Evolutionary conservation across 179 eudicot species (phyloP).

Genomic region (Beta lomatogona): DNA sequence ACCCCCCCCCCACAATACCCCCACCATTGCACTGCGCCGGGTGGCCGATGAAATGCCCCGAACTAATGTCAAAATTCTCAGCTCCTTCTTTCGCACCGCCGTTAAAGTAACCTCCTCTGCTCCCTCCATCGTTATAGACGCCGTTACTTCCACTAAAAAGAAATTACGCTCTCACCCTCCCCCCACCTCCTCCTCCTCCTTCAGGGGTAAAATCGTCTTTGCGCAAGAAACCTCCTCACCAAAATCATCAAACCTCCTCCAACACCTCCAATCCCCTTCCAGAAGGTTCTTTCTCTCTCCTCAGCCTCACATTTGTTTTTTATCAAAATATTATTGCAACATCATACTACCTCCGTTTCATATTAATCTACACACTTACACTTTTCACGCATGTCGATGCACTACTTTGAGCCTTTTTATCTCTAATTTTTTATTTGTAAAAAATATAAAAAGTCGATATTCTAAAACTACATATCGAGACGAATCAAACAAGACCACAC

Average conservation of each 20-base stretch:
- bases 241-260: neutral
- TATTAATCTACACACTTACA: no score
- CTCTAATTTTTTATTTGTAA: no score
- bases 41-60: constrained; percentile 34
- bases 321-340: neutral
- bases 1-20: no score
- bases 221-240: neutral
- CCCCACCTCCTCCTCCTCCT: neutral
- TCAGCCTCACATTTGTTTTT: neutral
- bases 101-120: constrained; percentile 15
- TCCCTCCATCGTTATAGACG: constrained; percentile 9
- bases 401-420: no score
- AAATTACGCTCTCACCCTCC: neutral
- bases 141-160: constrained; percentile 19
- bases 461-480: no score
- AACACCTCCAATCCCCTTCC: neutral
- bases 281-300: neutral
- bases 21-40: no score
- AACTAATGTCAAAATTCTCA: constrained; percentile 35
- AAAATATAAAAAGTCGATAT: no score
- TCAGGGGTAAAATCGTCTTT: constrained; percentile 11
- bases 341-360: no score
- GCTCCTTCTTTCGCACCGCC: constrained; percentile 45
- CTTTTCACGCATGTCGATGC: no score
- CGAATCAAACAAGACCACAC: no score